These are phyloP conservation scores for Xenosphaeropsis pyriputrescens DNA, from an alignment of 2,329 filamentous ascomycete genomes.

Conservation along the genomic window DNA sequence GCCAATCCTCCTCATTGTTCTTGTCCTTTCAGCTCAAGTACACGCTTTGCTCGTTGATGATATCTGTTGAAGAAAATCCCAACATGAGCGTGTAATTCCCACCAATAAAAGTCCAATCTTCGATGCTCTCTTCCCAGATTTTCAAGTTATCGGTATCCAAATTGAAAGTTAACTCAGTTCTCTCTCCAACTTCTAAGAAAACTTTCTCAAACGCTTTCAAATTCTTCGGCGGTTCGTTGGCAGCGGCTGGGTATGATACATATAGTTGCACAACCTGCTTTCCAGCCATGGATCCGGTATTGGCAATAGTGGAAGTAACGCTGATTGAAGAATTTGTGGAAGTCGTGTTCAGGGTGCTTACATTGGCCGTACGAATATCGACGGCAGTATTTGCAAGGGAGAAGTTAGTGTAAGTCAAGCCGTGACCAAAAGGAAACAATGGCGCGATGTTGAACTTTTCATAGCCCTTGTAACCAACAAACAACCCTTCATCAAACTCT, in stretches of 20 bases:
- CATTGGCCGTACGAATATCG: conserved; percentile 7
- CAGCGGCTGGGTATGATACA: conserved; percentile 32
- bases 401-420: conserved; percentile 44
- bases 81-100: conserved; percentile 1
- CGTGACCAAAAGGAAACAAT: conserved; percentile 37
- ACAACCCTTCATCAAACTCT: conserved; percentile 58
- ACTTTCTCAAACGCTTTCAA: conserved; percentile 54
- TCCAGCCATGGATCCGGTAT: conserved; percentile 39
- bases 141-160: background rate
- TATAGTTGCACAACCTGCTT: conserved; percentile 45
- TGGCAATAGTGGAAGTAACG: conserved; percentile 32
- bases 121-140: conserved; percentile 1
- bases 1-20: too few relatives aligned
- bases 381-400: conserved; percentile 40
- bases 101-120: conserved; percentile 1
- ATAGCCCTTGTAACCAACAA: conserved; percentile 63
- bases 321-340: conserved; percentile 26
- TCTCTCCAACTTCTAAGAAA: conserved; percentile 42
- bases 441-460: conserved; percentile 43
- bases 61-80: background rate
- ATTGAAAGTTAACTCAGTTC: conserved; percentile 28
- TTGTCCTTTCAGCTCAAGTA: too few relatives aligned
- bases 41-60: background rate
- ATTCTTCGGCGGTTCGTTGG: conserved; percentile 43
- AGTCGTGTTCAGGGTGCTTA: conserved; percentile 15